These are phyloP conservation scores for Colletotrichum navitas DNA, from an alignment of 2,329 filamentous ascomycete species.

Conservation along the genomic window DNA sequence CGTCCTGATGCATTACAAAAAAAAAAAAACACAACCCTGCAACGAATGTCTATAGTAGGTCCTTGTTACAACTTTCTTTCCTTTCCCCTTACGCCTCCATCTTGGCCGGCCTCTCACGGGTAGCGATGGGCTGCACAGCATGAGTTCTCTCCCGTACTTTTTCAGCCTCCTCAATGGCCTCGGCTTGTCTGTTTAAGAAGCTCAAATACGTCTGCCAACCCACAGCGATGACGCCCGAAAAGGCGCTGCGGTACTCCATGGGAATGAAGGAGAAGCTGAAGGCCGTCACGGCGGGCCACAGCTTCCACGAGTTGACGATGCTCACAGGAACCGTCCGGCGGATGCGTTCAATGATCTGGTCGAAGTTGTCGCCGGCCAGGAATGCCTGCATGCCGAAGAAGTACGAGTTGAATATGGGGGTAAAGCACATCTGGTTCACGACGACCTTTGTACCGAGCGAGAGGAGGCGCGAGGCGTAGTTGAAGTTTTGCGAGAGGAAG, in stretches of 20 bases:
- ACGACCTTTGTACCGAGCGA: conserved; percentile 82
- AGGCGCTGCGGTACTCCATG: conserved; percentile 83
- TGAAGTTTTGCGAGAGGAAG: conserved; percentile 85
- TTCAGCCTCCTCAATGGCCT: conserved; percentile 55
- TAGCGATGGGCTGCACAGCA: conserved; percentile 32
- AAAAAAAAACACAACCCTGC: conserved; percentile 15
- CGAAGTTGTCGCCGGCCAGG: conserved; percentile 74
- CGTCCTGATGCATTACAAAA: conserved; percentile 36
- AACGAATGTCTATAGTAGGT: conserved; percentile 6
- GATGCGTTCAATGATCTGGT: conserved; percentile 77
- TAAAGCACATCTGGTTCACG: conserved; percentile 85
- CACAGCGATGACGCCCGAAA: conserved; percentile 83
- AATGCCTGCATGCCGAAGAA: conserved; percentile 87
- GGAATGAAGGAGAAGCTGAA: conserved; percentile 89
- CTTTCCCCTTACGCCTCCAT: conserved; percentile 27
- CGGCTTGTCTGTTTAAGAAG: conserved; percentile 81
- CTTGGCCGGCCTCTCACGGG: conserved; percentile 10
- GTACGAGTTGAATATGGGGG: conserved; percentile 84
- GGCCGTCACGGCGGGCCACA: conserved; percentile 90
- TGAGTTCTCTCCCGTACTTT: conserved; percentile 20
- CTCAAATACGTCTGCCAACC: conserved; percentile 95
- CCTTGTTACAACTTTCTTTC: not conserved
- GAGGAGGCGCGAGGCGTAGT: conserved; percentile 79
- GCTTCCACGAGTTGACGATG: conserved; percentile 82
- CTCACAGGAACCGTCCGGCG: conserved; percentile 81